These are phyloP conservation scores for Coniella lustricola DNA, from an alignment of 2,329 filamentous ascomycete species.

Conservation along the genomic window DNA sequence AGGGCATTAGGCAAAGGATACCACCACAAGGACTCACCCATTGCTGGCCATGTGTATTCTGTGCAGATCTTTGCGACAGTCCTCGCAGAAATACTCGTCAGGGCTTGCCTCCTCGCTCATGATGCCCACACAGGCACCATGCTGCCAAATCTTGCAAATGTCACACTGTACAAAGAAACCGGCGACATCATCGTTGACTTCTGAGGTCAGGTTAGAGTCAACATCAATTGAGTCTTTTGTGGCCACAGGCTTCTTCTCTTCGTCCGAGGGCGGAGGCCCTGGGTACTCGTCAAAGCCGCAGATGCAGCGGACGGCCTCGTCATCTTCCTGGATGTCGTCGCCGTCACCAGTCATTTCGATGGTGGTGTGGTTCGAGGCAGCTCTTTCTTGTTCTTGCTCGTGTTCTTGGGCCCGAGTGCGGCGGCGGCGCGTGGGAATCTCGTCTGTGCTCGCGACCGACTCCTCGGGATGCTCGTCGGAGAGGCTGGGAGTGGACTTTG, in stretches of 20 bases:
- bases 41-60: conserved; percentile 72
- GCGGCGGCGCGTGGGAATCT: conserved; percentile 65
- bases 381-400: conserved; percentile 50
- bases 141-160: conserved; percentile 96
- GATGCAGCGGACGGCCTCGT: conserved; percentile 90
- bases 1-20: not conserved
- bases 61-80: conserved; percentile 87
- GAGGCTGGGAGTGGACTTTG: conserved; percentile 69
- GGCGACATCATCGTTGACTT: conserved; percentile 73
- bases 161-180: conserved; percentile 98
- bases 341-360: conserved; percentile 54
- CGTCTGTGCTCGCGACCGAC: conserved; percentile 44
- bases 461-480: conserved; percentile 65
- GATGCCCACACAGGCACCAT: conserved; percentile 94
- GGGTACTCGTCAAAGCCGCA: conserved; percentile 95
- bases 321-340: conserved; percentile 63
- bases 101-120: conserved; percentile 89
- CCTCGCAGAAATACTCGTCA: conserved; percentile 96
- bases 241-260: conserved; percentile 42
- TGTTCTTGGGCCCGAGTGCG: conserved; percentile 62
- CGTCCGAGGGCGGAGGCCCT: conserved; percentile 62
- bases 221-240: conserved; percentile 51
- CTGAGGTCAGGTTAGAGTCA: conserved; percentile 51
- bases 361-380: conserved; percentile 32
- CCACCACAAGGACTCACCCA: conserved; percentile 66